phyloP scores from a whole-genome alignment of 139 green algal species.

The Chlamydomonas sp. region DNA sequence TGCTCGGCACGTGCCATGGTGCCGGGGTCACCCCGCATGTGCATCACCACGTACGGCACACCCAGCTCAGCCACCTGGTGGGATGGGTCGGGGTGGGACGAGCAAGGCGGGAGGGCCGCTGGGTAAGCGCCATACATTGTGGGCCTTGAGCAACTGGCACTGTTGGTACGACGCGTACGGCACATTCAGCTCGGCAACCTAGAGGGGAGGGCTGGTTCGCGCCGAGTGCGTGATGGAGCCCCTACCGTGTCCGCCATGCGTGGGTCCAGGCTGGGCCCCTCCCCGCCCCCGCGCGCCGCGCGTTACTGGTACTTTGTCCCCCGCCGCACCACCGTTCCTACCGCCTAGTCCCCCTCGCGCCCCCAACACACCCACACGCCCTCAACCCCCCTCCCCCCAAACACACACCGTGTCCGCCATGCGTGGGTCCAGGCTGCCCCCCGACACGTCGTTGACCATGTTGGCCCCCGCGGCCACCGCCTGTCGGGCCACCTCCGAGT shows the following conservation, averaged over 20 bases:
- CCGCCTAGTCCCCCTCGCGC: no score
- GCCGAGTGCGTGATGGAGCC: no score
- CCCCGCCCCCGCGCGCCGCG: no score
- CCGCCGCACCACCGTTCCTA: no score
- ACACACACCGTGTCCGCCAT: conserved; percentile 63
- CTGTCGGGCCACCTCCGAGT: conserved; percentile 76
- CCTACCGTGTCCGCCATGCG: no score
- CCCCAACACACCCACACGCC: not conserved
- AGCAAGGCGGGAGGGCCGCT: not conserved
- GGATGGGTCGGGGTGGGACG: not conserved
- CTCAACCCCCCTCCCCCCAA: not conserved
- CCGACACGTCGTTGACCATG: conserved; percentile 97
- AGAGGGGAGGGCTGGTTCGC: no score
- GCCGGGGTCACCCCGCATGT: conserved; percentile 89
- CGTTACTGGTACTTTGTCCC: no score
- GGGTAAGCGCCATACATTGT: not conserved
- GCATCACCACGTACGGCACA: conserved; percentile 95
- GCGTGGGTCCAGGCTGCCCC: conserved; percentile 76
- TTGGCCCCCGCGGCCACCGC: conserved; percentile 85
- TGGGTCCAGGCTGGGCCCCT: no score
- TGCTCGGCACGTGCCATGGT: conserved; percentile 80
- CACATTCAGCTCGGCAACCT: no score
- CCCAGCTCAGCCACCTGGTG: conserved; percentile 77
- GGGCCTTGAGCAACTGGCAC: no score
- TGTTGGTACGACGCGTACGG: no score